Percentiles rank a stretch among this genome's conserved stretches.
phyloP scores from a whole-genome alignment of 768 basidiomycete genomes.

The Xerocomus spinulosus region DNA sequence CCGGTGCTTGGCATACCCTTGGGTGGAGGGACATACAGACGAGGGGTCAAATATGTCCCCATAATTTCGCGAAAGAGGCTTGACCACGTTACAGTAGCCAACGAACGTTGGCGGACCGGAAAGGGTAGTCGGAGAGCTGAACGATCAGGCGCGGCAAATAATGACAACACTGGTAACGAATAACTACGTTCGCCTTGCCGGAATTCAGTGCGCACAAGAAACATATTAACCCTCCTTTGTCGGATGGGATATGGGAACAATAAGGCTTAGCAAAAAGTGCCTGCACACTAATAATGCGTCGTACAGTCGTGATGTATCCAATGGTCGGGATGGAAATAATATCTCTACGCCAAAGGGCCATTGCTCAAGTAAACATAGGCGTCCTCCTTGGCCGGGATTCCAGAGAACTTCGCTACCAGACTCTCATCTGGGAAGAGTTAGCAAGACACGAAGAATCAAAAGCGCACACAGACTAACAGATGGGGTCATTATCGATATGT shows the following conservation, averaged over 20 bases:
- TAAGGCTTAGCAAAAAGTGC: conserved; percentile 16
- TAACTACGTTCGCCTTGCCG: neutral
- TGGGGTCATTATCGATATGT: conserved; percentile 62
- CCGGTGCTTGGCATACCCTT: conserved; percentile 51
- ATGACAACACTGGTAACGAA: conserved; percentile 2
- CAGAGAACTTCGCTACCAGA: conserved; percentile 59
- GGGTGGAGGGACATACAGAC: conserved; percentile 66
- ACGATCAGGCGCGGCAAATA: conserved; percentile 18
- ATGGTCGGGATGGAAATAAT: neutral
- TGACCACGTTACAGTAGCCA: conserved; percentile 67
- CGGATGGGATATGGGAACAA: conserved; percentile 9
- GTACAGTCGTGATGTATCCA: conserved; percentile 3
- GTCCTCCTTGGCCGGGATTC: conserved; percentile 70
- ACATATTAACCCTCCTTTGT: conserved; percentile 13
- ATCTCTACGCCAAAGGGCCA: conserved; percentile 27
- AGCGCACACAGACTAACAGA: conserved; percentile 49
- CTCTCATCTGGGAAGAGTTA: conserved; percentile 44
- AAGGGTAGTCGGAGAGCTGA: conserved; percentile 50
- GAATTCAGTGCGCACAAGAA: neutral
- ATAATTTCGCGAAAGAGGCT: conserved; percentile 63
- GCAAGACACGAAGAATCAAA: neutral
- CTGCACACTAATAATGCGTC: conserved; percentile 4
- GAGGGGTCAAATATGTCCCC: conserved; percentile 59
- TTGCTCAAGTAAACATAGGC: conserved; percentile 67
- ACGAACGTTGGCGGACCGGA: conserved; percentile 73